Evolutionary conservation across 306 rosid species (phyloP), one percentile per base, ranked within the genome.

Genomic region (Ceratonia siliqua): DNA sequence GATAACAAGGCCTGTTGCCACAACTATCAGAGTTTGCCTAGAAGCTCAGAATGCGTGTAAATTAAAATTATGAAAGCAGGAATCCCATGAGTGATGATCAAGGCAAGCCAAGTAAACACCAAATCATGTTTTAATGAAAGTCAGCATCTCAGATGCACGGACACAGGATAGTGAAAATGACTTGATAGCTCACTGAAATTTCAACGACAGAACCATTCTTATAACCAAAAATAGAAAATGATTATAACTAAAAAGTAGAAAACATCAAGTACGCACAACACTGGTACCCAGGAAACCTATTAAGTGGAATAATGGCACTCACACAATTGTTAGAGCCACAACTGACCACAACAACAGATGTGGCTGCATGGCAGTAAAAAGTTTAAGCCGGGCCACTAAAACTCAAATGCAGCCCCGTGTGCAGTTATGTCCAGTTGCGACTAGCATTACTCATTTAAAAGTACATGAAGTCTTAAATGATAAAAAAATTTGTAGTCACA

Each of bases 161-260:
- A 22, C 28, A 22, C 1, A 54, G n/a, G 32, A 24, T n/a, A 0
- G 18, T 41, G 15, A 62, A 74, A 62, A 30, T 66, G 21, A 57
- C 72, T 30, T 20, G 17, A 53, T 36, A 68, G 80, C 42, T 65
- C 53, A 64, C 30, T 2, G 28, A 48, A 69, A 55, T 58, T 64
- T 58, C 65, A 79, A 56, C 7, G 20, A 21, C 30, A n/a, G 5
- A 61, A 75, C 38, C 24, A 50, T 33, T 27, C 20, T 50, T 35
- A 30, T 17, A 7, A 50, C 24, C 5, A 75, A 53, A 69, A 5
- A 59, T 12, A 28, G 22, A 21, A 45, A 30, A 67, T 52, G 68
- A 22, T 32, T 58, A 39, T 50, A 46, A 21, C 38, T 17, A 43
- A 17, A 5, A 58, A 25, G 18, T 30, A 50, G 10, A 42, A 59